These are phyloP conservation scores for Gossypium ekmanianum DNA, from an alignment of 345 rosid genomes.

Conservation along the genomic window DNA sequence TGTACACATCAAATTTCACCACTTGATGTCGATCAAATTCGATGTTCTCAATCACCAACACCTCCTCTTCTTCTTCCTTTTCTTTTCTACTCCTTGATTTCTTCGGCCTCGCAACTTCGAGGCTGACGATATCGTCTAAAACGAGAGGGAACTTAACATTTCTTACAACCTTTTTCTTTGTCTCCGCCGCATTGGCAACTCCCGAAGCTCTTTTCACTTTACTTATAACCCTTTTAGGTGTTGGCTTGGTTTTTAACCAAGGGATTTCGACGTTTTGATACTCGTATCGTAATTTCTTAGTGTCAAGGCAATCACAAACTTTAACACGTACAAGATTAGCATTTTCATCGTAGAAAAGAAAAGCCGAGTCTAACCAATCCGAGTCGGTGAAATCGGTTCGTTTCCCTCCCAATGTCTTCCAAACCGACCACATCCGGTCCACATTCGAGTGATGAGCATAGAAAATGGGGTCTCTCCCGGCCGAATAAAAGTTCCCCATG, in stretches of 20 bases:
- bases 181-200: conserved; percentile 36
- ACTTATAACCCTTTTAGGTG: conserved; percentile 28
- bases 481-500: conserved; percentile 67
- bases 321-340: conserved; percentile 50
- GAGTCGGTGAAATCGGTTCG: conserved; percentile 40
- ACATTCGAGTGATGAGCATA: conserved; percentile 53
- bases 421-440: conserved; percentile 58
- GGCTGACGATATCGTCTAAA: conserved; percentile 29
- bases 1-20: conserved; percentile 51
- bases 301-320: conserved; percentile 48
- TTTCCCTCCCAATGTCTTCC: conserved; percentile 54
- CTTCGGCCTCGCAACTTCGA: conserved; percentile 42
- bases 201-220: conserved; percentile 9
- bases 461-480: conserved; percentile 60
- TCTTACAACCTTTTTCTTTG: neutral
- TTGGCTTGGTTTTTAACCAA: conserved; percentile 49
- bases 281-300: conserved; percentile 29
- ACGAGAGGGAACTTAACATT: conserved; percentile 29
- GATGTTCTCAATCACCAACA: conserved; percentile 39
- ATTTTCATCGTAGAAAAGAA: conserved; percentile 61
- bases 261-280: conserved; percentile 52
- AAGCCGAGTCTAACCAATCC: conserved; percentile 51
- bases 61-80: conserved; percentile 58
- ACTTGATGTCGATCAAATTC: conserved; percentile 32
- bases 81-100: conserved; percentile 43